Base-by-base conservation (phyloP, 768 basidiomycete genomes). In the Gloeostereum incarnatum region DNA sequence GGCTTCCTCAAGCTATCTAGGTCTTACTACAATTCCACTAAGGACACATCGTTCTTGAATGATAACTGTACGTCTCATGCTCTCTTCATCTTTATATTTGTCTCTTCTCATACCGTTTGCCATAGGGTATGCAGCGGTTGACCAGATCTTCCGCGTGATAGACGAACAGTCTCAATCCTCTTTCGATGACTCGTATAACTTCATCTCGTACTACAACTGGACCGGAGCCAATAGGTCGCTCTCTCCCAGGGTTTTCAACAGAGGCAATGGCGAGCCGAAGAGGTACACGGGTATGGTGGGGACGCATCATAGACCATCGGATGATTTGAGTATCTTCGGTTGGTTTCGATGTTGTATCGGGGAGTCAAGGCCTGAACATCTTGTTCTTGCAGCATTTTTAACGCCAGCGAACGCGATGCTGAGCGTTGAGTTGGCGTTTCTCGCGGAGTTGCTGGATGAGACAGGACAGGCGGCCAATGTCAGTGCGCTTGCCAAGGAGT, bases 401-500 rank as follows among this genome's bases (percentile, higher is more conserved):
- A 81, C 76, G 0, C 78, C 85, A 2, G 84, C 81, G 5, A 88
- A 88, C 56, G 85, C 84, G 5, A 85, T 88, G 82, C 62, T 88
- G 38, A 81, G 77, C 40, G 81, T 87, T 13, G 83, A 88, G 51
- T 56, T 86, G 30, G 58, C 49, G 6, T 63, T 84, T 47, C 53
- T 87, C 20, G 79, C 76, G 0, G 57, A 65, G 10, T 63, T 87
- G 18, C 60, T 88, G 21, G 75, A 81, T 44, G 52, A 57, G 18
- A 58, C 64, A 5, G 59, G 61, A 11, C 58, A 72, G 40, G 60
- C 69, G 22, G 56, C 54, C n/a, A 68, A 76, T 37, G 55, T 81
- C 41, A 76, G 73, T 39, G 44, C 50, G 38, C 60, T 68, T 31
- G 81, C 83, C 3, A 68, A 60, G 40, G 45, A 65, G 39, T 81